Evolutionary conservation across 2,329 filamentous ascomycete genomes (phyloP).

Genomic region (Colletotrichum incanum): DNA sequence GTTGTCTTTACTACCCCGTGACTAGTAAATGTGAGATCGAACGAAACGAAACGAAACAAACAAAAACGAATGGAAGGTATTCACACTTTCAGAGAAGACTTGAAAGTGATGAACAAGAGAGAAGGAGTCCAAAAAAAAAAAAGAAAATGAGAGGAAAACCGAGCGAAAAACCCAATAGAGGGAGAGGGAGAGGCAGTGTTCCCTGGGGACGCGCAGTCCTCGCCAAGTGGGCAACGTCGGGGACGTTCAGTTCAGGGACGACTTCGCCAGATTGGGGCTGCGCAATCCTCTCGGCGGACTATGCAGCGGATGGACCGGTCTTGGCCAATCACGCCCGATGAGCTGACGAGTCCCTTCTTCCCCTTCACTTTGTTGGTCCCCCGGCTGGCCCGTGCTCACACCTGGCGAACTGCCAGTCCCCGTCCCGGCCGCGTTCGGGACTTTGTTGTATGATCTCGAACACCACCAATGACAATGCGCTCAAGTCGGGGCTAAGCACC

Average conservation of each 20-base stretch:
- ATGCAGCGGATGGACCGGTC: background rate
- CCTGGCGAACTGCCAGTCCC: conserved; percentile 12
- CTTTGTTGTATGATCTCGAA: background rate
- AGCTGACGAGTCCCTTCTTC: conserved; percentile 55
- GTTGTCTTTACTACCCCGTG: background rate
- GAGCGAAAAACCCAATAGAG: background rate
- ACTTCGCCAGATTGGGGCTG: conserved; percentile 12
- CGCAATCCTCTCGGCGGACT: conserved; percentile 31
- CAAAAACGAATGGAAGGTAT: conserved; percentile 15
- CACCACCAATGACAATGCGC: background rate
- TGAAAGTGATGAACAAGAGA: background rate
- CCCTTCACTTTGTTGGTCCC: background rate
- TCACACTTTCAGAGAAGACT: conserved; percentile 6
- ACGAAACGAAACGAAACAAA: background rate
- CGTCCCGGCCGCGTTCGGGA: background rate
- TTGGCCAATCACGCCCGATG: conserved; percentile 49
- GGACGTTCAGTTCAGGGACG: background rate
- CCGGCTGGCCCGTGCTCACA: background rate
- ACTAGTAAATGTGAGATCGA: background rate
- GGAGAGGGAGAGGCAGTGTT: conserved; percentile 6
- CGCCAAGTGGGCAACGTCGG: conserved; percentile 22
- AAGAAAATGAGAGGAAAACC: background rate
- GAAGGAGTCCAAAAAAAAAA: background rate
- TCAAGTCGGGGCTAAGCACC: background rate
- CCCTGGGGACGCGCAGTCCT: conserved; percentile 7